Evolutionary conservation across 805 yeast species (phyloP), one percentile per base, ranked within the genome.

Genomic region (Wickerhamiella spandovensis): DNA sequence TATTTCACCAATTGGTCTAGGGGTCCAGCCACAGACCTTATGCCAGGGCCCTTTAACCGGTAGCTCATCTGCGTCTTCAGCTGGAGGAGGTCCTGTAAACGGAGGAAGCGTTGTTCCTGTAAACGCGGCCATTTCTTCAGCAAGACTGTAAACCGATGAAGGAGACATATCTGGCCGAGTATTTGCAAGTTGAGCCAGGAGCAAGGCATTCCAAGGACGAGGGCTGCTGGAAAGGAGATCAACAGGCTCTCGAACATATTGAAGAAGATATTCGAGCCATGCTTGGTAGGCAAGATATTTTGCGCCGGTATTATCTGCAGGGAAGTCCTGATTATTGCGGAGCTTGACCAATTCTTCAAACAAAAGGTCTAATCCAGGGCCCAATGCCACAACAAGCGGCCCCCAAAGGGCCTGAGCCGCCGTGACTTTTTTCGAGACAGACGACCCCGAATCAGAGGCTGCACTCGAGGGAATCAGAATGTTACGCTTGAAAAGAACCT

Each of bases 131-230:
- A 58, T 58, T 25, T 54, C 54, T 22, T 51, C 47, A 0, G 60
- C 60, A 15, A 48, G 38, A 3, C 25, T 41, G n/a, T 23, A 41
- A 5, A 47, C 43, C 0, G 32, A 44, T 2, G 13, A 9, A 15
- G 39, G 20, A 15, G 20, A n/a, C 7, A 35, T 35, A 17, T 43
- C 47, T 2, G 17, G 25, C 28, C 18, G 18, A 3, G 41, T 22
- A 3, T 24, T 18, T 2, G 60, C 59, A 24, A 44, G 46, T 3
- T 32, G 38, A 0, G 59, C 60, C n/a, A 58, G 52, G 12, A 54
- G 46, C 23, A 17, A 22, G 2, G 60, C 60, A 22, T 58, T 59
- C 63, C 63, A 59, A 3, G 63, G 61, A 21, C 63, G 53, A 2
- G 61, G 58, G n/a, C 24, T 10, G 3, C 39, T 20, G 13, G 46